phyloP scores from a whole-genome alignment of 1,284 basidiomycete genomes.

The Trametes versicolor region DNA sequence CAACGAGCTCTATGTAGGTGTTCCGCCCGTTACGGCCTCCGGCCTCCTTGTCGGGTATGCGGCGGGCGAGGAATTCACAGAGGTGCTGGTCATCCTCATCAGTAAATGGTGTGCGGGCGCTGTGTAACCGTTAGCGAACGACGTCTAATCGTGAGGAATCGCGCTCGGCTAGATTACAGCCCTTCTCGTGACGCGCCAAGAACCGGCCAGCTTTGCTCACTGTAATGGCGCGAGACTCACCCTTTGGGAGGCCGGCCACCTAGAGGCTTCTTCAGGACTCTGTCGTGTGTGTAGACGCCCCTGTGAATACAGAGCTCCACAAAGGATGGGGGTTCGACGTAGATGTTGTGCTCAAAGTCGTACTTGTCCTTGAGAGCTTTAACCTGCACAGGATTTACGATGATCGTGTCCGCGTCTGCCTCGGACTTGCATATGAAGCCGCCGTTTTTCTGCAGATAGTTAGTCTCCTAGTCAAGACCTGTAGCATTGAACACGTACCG shows the following conservation, averaged over 20 bases:
- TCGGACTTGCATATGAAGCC: constrained; percentile 21
- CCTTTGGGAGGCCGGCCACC: constrained; percentile 22
- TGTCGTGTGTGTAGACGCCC: constrained; percentile 27
- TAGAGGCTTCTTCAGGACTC: constrained; percentile 21
- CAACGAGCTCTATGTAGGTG: constrained; percentile 63
- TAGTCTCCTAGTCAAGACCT: background rate
- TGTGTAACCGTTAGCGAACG: background rate
- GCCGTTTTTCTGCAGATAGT: constrained; percentile 30
- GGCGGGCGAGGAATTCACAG: constrained; percentile 73
- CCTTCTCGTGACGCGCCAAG: too few relatives aligned
- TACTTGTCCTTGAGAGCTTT: constrained; percentile 23
- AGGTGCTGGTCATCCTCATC: constrained; percentile 73
- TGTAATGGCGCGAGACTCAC: constrained; percentile 5
- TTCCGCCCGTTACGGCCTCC: constrained; percentile 78
- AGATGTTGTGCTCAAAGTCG: constrained; percentile 17
- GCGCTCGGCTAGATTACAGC: too few relatives aligned
- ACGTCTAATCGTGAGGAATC: background rate
- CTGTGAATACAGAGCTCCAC: constrained; percentile 35
- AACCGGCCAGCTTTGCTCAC: too few relatives aligned
- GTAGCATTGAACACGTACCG: constrained; percentile 8
- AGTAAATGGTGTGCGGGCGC: constrained; percentile 67
- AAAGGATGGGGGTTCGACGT: constrained; percentile 34
- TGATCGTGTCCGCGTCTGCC: constrained; percentile 33
- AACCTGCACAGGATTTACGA: constrained; percentile 28
- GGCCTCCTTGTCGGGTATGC: constrained; percentile 74